These are phyloP conservation scores for Aspergillus tamarii DNA, from an alignment of 2,329 filamentous ascomycete species.

Conservation along the genomic window DNA sequence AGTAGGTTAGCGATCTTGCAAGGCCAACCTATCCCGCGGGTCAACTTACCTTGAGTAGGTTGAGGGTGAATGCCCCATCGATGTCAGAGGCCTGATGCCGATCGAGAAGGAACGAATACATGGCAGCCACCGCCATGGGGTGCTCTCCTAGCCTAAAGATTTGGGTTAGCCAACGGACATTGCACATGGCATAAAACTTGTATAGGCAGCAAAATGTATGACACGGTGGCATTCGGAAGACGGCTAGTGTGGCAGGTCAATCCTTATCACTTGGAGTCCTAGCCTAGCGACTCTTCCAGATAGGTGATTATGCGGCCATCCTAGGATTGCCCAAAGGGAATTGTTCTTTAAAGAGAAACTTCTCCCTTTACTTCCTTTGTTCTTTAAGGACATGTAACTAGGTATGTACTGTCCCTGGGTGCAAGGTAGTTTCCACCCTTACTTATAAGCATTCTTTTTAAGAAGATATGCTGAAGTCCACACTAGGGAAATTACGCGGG, in stretches of 20 bases:
- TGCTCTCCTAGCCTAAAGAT: slow-evolving; percentile 52
- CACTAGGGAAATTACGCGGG: slow-evolving; percentile 39
- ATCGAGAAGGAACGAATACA: slow-evolving; percentile 54
- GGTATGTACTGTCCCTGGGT: slow-evolving; percentile 13
- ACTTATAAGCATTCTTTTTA: slow-evolving; percentile 33
- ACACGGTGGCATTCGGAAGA: not conserved
- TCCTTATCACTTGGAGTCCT: not conserved
- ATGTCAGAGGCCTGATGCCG: slow-evolving; percentile 53
- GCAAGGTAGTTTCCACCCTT: slow-evolving; percentile 27
- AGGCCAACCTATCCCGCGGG: not conserved
- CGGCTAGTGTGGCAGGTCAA: not conserved
- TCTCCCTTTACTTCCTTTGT: slow-evolving; percentile 6
- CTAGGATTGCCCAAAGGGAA: not conserved
- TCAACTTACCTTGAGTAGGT: slow-evolving; percentile 50
- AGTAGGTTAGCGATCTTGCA: slow-evolving; percentile 25
- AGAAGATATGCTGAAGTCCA: slow-evolving; percentile 28
- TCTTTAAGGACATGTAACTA: slow-evolving; percentile 12
- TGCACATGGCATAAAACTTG: not conserved
- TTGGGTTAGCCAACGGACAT: slow-evolving; percentile 30
- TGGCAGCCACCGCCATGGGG: slow-evolving; percentile 49
- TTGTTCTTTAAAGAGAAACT: not conserved
- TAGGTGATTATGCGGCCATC: slow-evolving; percentile 10
- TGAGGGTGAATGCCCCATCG: slow-evolving; percentile 47
- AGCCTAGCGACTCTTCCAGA: slow-evolving; percentile 7
- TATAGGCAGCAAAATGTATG: not conserved